Conservation (phyloP, 1,284 basidiomycete species). For the Trichosporon asahii region DNA sequence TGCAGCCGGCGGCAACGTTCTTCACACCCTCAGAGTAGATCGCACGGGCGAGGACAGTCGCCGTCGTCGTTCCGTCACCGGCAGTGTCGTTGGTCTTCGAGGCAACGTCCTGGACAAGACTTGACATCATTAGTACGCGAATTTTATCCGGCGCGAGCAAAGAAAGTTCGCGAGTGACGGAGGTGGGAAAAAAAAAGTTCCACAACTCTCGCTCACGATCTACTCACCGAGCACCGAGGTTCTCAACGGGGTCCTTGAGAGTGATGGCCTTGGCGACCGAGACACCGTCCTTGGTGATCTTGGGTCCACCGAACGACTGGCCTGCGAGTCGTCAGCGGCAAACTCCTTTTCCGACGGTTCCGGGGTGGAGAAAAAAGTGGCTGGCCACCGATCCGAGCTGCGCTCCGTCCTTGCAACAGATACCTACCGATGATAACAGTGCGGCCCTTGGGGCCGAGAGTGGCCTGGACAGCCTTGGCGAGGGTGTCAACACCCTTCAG, state of each 20-base stretch:
- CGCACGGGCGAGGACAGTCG: conserved; percentile 91
- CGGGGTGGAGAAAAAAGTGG: background rate
- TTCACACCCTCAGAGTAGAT: conserved; percentile 99
- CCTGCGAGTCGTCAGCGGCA: conserved; percentile 25
- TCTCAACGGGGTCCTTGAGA: conserved; percentile 98
- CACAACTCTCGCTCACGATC: background rate
- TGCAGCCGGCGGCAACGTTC: conserved; percentile 96
- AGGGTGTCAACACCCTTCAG: conserved; percentile 93
- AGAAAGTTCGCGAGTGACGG: background rate
- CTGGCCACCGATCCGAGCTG: background rate
- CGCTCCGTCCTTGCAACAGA: background rate
- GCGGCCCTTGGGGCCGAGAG: conserved; percentile 93
- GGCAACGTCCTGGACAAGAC: conserved; percentile 91
- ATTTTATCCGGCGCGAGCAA: background rate
- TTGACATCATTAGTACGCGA: conserved; percentile 42
- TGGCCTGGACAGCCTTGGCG: conserved; percentile 91
- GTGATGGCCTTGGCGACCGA: conserved; percentile 94
- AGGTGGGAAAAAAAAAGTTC: background rate
- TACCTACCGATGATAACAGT: conserved; percentile 90
- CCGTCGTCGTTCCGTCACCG: conserved; percentile 97
- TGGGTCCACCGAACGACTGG: conserved; percentile 94
- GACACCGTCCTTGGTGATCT: conserved; percentile 99
- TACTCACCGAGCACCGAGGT: conserved; percentile 88
- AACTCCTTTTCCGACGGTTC: background rate
- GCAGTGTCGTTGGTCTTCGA: conserved; percentile 96